Base-by-base conservation (phyloP, 2,329 filamentous ascomycete species). In the Phaeosphaeriaceae sp. region DNA sequence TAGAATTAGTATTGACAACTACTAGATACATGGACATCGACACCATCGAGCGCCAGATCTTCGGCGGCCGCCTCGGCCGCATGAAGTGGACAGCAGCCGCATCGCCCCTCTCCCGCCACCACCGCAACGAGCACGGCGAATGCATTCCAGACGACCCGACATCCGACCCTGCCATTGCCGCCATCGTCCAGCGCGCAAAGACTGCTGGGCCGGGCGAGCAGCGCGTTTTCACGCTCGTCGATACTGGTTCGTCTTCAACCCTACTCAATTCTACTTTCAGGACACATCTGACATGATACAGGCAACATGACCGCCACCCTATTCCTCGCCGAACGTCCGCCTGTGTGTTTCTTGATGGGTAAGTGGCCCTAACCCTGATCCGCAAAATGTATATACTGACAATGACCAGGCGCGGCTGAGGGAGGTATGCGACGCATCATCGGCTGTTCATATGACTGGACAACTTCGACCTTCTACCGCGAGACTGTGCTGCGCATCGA, bases 391-490 rank as follows among this genome's bases (percentile, higher is more conserved):
- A 20, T 13, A 41, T 41, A 10, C 31, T 51, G 17, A 51, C 22
- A 11, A 11, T 11, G 2, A 22, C 31, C 17, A 21, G 13, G 21
- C n/a, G 78, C n/a, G 7, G 41, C 67, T 1, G 82, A 83, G 58
- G 79, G 79, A 5, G 81, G 81, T 1, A 80, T 82, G 78, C 80
- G 82, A 56, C 73, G 82, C 7, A 78, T 79, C 2, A 64, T 83
- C 5, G 68, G 80, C 17, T 82, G 80, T 60, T 82, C 79, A 0
- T 83, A 82, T 53, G 79, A 83, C 58, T 79, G 76, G 76, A 75
- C 71, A 0, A 78, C 73, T 1, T 66, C 70, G 2, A 81, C 78
- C 0, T 65, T 82, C 49, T 79, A 78, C 50, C 69, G 78, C 0
- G 81, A 83, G 64, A 80, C 77, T 1, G 81, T 83, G 1, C 54